Base-by-base conservation (phyloP, 2,329 filamentous ascomycete genomes). In the Phaeosphaeria sp. region DNA sequence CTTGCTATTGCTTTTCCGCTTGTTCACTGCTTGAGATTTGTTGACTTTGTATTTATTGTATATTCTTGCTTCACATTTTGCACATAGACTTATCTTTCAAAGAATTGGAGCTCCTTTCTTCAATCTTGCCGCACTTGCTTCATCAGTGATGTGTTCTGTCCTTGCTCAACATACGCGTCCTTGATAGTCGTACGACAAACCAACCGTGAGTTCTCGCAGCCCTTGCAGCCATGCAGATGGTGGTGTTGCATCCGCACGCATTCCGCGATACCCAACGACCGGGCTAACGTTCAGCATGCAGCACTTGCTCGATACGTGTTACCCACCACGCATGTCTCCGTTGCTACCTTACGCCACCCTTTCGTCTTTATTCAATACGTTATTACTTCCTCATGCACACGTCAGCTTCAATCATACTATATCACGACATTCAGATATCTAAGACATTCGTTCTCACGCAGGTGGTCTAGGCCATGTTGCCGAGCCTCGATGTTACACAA, bases 1-100 rank as follows among this genome's bases (percentile, higher is more conserved):
- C 20, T 42, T 50, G 21, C 20, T 50, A 8, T 50, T 42, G 4
- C 11, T 21, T 17, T 22, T 30, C 20, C 22, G n/a, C 56, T 45
- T 40, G 47, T 56, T 6, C 4, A 2, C 46, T 49, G 17, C 53
- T 47, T 55, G 52, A 22, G 51, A 51, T 39, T 43, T 33, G 51
- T 39, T 51, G 24, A 21, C 36, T 49, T n/a, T n/a, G n/a, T n/a
- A n/a, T 49, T 25, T 22, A n/a, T 11, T 44, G 49, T 51, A 44
- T 51, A 42, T 49, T 20, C 43, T 45, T 52, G 17, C n/a, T 18
- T 5, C 24, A 20, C 11, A 18, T 49, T 44, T 46, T 53, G 25
- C 24, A 49, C 22, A 27, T 47, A 27, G 47, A 33, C 17, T 43
- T 55, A 24, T 25, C 21, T 24, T 24, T 22, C n/a, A n/a, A n/a